phyloP scores from a whole-genome alignment of 495 filamentous ascomycete genomes.

The Tetracladium marchalianum region DNA sequence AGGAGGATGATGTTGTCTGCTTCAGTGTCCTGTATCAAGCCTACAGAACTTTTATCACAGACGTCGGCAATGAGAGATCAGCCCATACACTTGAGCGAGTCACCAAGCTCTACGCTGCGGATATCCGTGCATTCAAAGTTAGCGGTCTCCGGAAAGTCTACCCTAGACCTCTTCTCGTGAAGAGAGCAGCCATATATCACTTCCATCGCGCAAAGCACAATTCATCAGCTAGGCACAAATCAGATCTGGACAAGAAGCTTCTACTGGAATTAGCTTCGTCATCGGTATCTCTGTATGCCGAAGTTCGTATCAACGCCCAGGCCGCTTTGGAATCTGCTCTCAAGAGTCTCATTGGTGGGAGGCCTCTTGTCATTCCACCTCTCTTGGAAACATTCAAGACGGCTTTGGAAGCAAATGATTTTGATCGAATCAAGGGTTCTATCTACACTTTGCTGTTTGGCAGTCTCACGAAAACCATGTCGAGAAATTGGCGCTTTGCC shows the following conservation, averaged over 20 bases:
- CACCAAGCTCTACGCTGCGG: conserved; percentile 67
- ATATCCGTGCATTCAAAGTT: conserved; percentile 87
- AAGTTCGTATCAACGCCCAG: conserved; percentile 89
- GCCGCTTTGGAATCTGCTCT: conserved; percentile 85
- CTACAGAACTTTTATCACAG: conserved; percentile 93
- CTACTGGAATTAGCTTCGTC: conserved; percentile 85
- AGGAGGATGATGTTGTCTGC: conserved; percentile 92
- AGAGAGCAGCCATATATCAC: conserved; percentile 89
- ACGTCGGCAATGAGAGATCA: conserved; percentile 91
- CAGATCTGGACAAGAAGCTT: conserved; percentile 71
- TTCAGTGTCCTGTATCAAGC: conserved; percentile 88
- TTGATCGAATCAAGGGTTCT: conserved; percentile 85
- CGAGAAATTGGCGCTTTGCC: conserved; percentile 86
- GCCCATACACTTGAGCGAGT: conserved; percentile 89
- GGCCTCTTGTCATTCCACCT: conserved; percentile 79
- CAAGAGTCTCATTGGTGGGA: conserved; percentile 80
- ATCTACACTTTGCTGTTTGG: conserved; percentile 85
- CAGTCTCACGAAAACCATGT: conserved; percentile 76
- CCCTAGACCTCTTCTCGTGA: conserved; percentile 76
- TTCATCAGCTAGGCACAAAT: conserved; percentile 72
- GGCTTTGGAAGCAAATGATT: conserved; percentile 73
- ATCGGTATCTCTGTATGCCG: conserved; percentile 87
- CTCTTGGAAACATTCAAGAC: conserved; percentile 69
- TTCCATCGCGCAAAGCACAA: conserved; percentile 90
- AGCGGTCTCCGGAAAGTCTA: conserved; percentile 88